These are phyloP conservation scores for Rhizopogon roseolus DNA, from an alignment of 768 basidiomycete genomes.

Conservation along the genomic window DNA sequence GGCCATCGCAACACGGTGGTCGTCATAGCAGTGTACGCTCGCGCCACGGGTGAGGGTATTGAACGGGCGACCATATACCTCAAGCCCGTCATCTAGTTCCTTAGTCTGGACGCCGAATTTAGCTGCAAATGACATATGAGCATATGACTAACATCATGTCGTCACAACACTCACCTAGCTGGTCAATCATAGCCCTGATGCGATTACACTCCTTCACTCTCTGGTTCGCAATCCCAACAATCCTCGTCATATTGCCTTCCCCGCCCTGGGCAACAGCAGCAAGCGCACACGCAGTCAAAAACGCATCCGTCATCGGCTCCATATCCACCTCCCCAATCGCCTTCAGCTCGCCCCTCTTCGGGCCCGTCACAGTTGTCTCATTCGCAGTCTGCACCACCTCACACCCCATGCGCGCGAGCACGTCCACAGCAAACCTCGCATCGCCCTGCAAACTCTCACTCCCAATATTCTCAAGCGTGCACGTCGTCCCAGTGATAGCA, in stretches of 20 bases:
- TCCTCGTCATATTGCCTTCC: conserved; percentile 60
- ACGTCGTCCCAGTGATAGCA: conserved; percentile 94
- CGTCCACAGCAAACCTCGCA: conserved; percentile 89
- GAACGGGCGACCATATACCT: conserved; percentile 77
- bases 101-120: conserved; percentile 93
- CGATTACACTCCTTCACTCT: conserved; percentile 98
- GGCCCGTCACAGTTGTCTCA: conserved; percentile 90
- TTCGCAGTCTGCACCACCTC: conserved; percentile 80
- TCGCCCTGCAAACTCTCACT: conserved; percentile 93
- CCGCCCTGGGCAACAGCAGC: conserved; percentile 80
- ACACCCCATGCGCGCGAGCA: conserved; percentile 95
- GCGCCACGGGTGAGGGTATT: conserved; percentile 58
- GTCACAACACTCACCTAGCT: conserved; percentile 59
- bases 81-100: conserved; percentile 90
- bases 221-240: conserved; percentile 95
- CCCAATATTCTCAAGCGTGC: conserved; percentile 92
- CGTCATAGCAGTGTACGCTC: conserved; percentile 93
- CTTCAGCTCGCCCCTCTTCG: conserved; percentile 73
- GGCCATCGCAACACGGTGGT: conserved; percentile 98
- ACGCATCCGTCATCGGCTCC: conserved; percentile 99
- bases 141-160: neutral
- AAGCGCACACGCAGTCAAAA: conserved; percentile 90
- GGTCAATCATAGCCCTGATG: conserved; percentile 94
- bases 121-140: conserved; percentile 37
- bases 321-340: conserved; percentile 83